Evolutionary conservation across 1,284 basidiomycete genomes (phyloP).

Genomic region (Austroboletus olivaceoglutinosus): DNA sequence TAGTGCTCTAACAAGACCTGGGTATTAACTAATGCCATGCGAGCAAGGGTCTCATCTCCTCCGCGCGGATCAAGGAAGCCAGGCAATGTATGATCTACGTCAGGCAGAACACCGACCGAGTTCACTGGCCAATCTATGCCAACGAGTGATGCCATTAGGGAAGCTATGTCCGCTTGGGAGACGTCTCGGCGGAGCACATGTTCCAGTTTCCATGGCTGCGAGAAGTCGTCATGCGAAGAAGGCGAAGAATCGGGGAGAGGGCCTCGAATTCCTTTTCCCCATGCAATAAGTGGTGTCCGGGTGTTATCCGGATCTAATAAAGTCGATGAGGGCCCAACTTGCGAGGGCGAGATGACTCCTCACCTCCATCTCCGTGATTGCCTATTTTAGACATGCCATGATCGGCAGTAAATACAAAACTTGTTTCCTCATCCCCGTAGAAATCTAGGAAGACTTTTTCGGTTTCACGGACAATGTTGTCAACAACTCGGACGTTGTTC

Average conservation of each 20-base stretch:
- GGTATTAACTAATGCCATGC: slow-evolving; percentile 69
- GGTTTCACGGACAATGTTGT: slow-evolving; percentile 69
- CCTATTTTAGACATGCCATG: slow-evolving; percentile 90
- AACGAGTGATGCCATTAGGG: slow-evolving; percentile 75
- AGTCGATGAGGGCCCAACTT: slow-evolving; percentile 6
- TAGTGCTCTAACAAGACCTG: slow-evolving; percentile 80
- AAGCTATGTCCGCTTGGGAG: slow-evolving; percentile 82
- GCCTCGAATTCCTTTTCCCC: slow-evolving; percentile 76
- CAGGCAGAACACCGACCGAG: slow-evolving; percentile 72
- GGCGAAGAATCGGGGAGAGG: slow-evolving; percentile 54
- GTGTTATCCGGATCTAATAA: slow-evolving; percentile 81
- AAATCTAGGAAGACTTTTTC: slow-evolving; percentile 65
- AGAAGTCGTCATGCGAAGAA: slow-evolving; percentile 70
- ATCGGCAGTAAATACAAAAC: slow-evolving; percentile 85
- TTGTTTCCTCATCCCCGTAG: slow-evolving; percentile 69
- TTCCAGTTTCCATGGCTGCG: slow-evolving; percentile 57
- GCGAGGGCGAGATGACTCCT: slow-evolving; percentile 19
- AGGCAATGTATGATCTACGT: slow-evolving; percentile 53
- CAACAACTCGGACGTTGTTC: slow-evolving; percentile 81
- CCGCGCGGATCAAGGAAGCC: slow-evolving; percentile 50
- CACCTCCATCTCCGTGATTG: slow-evolving; percentile 88
- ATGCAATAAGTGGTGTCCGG: slow-evolving; percentile 80
- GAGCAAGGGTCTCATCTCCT: slow-evolving; percentile 47
- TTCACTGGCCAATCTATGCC: slow-evolving; percentile 75
- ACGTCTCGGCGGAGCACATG: slow-evolving; percentile 68